Conservation (phyloP, 2,329 filamentous ascomycete species). For the Colletotrichum paranaense region DNA sequence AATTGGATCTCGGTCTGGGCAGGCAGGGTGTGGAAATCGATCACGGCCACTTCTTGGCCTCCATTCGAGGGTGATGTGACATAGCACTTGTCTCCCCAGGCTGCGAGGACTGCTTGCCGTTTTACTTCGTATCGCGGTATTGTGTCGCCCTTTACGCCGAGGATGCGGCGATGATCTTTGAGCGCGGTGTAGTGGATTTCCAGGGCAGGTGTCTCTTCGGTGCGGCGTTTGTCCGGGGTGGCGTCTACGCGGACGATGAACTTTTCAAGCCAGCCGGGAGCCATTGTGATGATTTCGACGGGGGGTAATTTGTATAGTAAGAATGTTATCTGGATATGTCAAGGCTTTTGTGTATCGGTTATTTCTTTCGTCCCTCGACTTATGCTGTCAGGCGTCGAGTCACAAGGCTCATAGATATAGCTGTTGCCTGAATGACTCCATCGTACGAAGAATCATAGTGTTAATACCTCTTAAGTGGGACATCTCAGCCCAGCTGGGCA, state of each 20-base stretch:
- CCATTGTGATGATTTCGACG: neutral
- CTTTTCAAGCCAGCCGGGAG: constrained; percentile 26
- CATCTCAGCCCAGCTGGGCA: neutral
- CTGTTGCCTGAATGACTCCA: neutral
- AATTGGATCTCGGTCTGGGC: neutral
- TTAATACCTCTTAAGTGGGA: neutral
- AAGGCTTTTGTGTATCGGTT: neutral
- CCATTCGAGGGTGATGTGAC: constrained; percentile 11
- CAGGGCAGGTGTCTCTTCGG: neutral
- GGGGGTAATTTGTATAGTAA: neutral
- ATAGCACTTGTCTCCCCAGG: constrained; percentile 13
- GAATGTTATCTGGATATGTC: neutral
- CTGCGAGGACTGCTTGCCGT: neutral
- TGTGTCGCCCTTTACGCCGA: constrained; percentile 14
- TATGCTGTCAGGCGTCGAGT: neutral
- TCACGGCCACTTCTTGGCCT: constrained; percentile 6
- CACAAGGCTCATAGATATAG: neutral
- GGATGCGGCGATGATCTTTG: constrained; percentile 3
- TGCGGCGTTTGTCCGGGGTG: constrained; percentile 19
- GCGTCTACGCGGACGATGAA: constrained; percentile 10
- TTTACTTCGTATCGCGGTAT: constrained; percentile 23
- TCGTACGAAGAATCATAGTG: neutral
- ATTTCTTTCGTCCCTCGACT: neutral
- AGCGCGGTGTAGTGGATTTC: constrained; percentile 23
- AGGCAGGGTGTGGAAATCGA: constrained; percentile 9